These are phyloP conservation scores for Chenopodium album DNA, from an alignment of 148 eudicot genomes.

Conservation along the genomic window DNA sequence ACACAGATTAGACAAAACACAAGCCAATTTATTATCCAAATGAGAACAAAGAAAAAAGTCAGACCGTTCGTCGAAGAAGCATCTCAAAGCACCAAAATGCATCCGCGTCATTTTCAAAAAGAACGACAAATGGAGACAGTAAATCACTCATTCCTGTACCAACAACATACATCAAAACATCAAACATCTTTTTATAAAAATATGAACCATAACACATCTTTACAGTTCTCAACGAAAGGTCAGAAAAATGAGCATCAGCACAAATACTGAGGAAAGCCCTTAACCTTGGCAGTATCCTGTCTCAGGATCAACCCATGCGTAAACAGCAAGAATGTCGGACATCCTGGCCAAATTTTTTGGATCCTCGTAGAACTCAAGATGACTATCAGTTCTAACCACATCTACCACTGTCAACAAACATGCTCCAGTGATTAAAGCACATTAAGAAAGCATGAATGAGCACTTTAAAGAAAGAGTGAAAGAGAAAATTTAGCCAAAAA, in stretches of 20 bases:
- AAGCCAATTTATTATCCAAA: not conserved
- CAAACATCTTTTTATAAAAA: not conserved
- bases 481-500: not conserved
- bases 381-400: slow-evolving; percentile 96
- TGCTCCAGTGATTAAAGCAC: slow-evolving; percentile 13
- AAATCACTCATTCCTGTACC: slow-evolving; percentile 92
- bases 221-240: not conserved
- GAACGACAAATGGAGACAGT: slow-evolving; percentile 92
- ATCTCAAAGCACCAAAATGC: slow-evolving; percentile 99
- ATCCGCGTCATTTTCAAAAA: slow-evolving; percentile 97
- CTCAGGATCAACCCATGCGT: slow-evolving; percentile 98
- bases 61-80: slow-evolving; percentile 94
- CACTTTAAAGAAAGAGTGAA: not conserved
- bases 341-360: slow-evolving; percentile 90
- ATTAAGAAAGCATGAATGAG: not conserved
- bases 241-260: slow-evolving; percentile 1
- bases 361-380: slow-evolving; percentile 88
- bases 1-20: slow-evolving; percentile 20
- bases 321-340: slow-evolving; percentile 99
- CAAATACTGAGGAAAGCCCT: slow-evolving; percentile 21
- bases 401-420: slow-evolving; percentile 74
- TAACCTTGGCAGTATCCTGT: slow-evolving; percentile 99
- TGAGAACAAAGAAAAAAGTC: slow-evolving; percentile 14
- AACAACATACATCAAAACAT: slow-evolving; percentile 22
- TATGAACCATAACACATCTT: not conserved